A percentile compares a stretch with the other conserved stretches of the same genome.
phyloP scores from a whole-genome alignment of 345 rosid genomes.

The Murraya koenigii region DNA sequence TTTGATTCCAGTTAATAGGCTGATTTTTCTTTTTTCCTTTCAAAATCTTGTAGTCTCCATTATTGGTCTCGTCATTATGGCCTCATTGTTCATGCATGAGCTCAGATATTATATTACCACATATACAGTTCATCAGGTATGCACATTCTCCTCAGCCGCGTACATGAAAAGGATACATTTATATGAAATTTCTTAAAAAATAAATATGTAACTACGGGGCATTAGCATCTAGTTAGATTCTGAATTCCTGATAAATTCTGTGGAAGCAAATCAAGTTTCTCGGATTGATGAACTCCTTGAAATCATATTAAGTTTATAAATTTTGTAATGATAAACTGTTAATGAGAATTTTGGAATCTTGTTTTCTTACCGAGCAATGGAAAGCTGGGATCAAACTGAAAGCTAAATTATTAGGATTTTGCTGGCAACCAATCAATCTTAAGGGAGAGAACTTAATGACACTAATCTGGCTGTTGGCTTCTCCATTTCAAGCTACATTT shows the following conservation, averaged over 20 bases:
- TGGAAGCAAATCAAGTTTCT: neutral
- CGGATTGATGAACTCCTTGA: neutral
- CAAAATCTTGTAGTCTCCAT: slow-evolving; percentile 60
- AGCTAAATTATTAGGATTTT: too few relatives aligned
- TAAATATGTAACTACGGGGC: neutral
- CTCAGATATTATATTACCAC: slow-evolving; percentile 75
- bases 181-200: neutral
- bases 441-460: too few relatives aligned
- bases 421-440: too few relatives aligned
- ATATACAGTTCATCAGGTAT: slow-evolving; percentile 88
- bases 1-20: neutral
- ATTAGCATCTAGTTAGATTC: neutral
- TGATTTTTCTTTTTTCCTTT: neutral
- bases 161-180: neutral
- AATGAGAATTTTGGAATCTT: too few relatives aligned
- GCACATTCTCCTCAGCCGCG: neutral
- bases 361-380: too few relatives aligned
- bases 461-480: too few relatives aligned
- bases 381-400: too few relatives aligned
- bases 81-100: slow-evolving; percentile 84
- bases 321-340: too few relatives aligned
- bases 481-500: too few relatives aligned
- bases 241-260: neutral
- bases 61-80: slow-evolving; percentile 82
- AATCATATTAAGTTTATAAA: too few relatives aligned